These are phyloP conservation scores for Vairimorpha necatrix DNA, from an alignment of 371 early-diverging fungal genomes.

Conservation along the genomic window DNA sequence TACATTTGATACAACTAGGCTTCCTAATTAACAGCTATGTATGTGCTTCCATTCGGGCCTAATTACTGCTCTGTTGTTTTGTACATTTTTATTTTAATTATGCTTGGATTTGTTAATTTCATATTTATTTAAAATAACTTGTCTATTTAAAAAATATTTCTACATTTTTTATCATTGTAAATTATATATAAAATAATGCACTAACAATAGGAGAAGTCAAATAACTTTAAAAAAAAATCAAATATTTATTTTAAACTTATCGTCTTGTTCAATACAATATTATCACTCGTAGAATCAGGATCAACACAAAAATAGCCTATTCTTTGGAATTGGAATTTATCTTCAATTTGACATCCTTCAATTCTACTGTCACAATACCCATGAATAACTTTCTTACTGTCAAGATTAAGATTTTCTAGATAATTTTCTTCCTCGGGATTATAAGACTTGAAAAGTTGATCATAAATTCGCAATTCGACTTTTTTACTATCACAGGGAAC, in stretches of 20 bases:
- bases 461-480: conserved; percentile 76
- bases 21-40: too few species aligned
- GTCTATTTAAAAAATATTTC: too few species aligned
- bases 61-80: too few species aligned
- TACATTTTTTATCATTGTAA: too few species aligned
- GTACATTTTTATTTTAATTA: too few species aligned
- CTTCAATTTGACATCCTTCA: conserved; percentile 69
- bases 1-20: too few species aligned
- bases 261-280: conserved; percentile 47
- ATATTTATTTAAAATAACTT: too few species aligned
- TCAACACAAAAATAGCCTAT: conserved; percentile 94
- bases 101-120: too few species aligned
- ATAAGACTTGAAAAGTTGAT: conserved; percentile 76
- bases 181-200: too few species aligned
- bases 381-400: conserved; percentile 71
- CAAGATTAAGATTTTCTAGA: conserved; percentile 77
- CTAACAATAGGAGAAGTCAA: too few species aligned
- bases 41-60: too few species aligned
- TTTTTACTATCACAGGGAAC: conserved; percentile 72
- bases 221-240: too few species aligned
- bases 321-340: conserved; percentile 86
- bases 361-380: conserved; percentile 79
- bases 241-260: conserved; percentile 43
- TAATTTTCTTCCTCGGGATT: conserved; percentile 79
- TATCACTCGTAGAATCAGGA: conserved; percentile 66